Conservation (phyloP, 2,329 filamentous ascomycete genomes). For the Aspergillaceae sp. region DNA sequence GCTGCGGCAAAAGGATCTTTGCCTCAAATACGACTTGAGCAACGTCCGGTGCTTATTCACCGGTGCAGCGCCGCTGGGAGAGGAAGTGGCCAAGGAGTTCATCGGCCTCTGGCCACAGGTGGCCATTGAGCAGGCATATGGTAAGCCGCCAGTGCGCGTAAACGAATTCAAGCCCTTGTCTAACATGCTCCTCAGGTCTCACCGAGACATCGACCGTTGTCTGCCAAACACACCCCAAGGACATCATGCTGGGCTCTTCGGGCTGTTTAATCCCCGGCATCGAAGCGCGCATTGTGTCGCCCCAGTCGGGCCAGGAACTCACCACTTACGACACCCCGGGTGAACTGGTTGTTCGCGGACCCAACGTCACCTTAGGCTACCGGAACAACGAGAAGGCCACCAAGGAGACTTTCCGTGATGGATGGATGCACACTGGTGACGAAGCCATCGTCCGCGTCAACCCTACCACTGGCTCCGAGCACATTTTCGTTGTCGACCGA, state of each 20-base stretch:
- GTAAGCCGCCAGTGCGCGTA: conserved; percentile 26
- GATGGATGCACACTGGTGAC: conserved; percentile 81
- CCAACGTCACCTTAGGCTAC: conserved; percentile 72
- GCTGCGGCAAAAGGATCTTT: conserved; percentile 54
- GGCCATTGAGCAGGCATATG: conserved; percentile 64
- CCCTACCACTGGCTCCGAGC: conserved; percentile 58
- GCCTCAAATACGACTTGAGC: conserved; percentile 62
- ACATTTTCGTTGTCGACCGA: conserved; percentile 76
- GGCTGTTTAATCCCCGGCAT: conserved; percentile 60
- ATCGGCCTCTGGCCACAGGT: conserved; percentile 55
- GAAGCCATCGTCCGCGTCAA: conserved; percentile 63
- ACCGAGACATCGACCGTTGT: conserved; percentile 71
- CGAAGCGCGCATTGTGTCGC: conserved; percentile 57
- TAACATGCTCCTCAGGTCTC: conserved; percentile 45
- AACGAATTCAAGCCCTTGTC: neutral
- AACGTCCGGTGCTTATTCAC: conserved; percentile 59
- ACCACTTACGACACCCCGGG: conserved; percentile 64
- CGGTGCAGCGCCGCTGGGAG: conserved; percentile 68
- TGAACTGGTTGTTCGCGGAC: conserved; percentile 70
- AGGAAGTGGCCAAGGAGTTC: conserved; percentile 61
- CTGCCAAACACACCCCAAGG: conserved; percentile 46
- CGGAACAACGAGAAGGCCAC: conserved; percentile 79
- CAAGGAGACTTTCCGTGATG: conserved; percentile 67
- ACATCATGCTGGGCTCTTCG: conserved; percentile 63
- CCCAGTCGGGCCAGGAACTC: conserved; percentile 59